phyloP scores from a whole-genome alignment of 2,329 filamentous ascomycete species.

The Hymenoscyphus salicellus region DNA sequence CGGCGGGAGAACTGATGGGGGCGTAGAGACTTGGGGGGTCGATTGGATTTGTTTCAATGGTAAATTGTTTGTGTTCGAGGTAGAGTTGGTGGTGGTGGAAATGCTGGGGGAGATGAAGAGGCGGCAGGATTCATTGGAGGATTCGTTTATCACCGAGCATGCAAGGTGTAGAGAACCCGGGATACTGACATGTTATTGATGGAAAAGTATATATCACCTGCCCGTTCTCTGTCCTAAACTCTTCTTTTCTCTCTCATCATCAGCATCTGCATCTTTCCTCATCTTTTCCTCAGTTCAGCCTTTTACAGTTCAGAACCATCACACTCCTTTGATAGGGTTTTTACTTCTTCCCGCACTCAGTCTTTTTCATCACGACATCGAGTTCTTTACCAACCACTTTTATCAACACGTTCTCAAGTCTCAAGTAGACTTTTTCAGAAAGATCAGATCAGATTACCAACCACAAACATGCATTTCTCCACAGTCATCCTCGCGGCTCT shows the following conservation, averaged over 20 bases:
- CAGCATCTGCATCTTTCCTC: slow-evolving; percentile 6
- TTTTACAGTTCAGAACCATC: background rate
- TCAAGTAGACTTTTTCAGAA: background rate
- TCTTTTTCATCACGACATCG: background rate
- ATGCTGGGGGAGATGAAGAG: background rate
- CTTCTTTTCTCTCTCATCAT: background rate
- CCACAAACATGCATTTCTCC: slow-evolving; percentile 5
- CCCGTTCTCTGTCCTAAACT: background rate
- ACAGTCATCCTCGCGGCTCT: slow-evolving; percentile 6
- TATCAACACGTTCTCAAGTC: background rate
- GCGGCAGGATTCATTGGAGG: slow-evolving; percentile 7
- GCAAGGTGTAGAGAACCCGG: background rate
- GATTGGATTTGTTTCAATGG: slow-evolving; percentile 1
- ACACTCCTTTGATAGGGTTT: slow-evolving; percentile 8
- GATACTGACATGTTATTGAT: background rate
- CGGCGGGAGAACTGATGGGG: background rate
- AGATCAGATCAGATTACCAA: background rate
- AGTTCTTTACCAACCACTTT: background rate
- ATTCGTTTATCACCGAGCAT: background rate
- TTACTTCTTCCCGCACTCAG: background rate
- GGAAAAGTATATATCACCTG: slow-evolving; percentile 2
- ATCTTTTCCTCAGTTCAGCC: background rate
- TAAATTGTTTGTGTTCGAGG: background rate
- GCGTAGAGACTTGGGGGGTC: no score
- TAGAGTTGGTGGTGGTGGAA: background rate